A percentile compares a stretch with the other conserved stretches of the same genome.
Conservation (phyloP, 345 rosid species). For the Cardamine chenopodiifolia region DNA sequence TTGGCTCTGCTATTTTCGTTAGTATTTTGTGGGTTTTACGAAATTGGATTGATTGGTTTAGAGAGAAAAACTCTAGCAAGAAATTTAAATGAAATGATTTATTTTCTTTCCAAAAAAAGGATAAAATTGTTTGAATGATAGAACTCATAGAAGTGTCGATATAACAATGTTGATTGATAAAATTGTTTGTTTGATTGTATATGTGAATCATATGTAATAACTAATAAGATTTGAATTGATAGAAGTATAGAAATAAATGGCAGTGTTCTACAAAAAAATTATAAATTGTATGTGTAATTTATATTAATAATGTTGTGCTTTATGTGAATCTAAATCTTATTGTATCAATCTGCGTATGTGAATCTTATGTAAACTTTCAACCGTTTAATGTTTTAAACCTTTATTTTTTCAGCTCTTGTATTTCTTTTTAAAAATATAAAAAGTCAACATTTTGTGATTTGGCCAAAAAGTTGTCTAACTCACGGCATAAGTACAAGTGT, state of each 20-base stretch:
- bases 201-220: not conserved
- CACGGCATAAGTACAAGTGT: not conserved
- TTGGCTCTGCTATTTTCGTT: constrained; percentile 54
- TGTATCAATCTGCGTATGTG: not conserved
- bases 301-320: not conserved
- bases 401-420: not conserved
- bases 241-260: not conserved
- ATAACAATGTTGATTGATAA: not conserved
- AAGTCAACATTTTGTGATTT: not conserved
- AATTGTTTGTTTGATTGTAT: not conserved
- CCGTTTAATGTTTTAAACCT: not conserved
- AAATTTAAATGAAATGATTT: constrained; percentile 2
- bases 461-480: not conserved
- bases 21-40: constrained; percentile 67
- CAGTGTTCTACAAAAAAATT: not conserved
- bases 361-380: constrained; percentile 14
- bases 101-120: not conserved
- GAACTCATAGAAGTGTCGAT: not conserved
- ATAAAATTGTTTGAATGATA: constrained; percentile 8
- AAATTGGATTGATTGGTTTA: constrained; percentile 63
- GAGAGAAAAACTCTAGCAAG: constrained; percentile 39
- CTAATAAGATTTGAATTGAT: not conserved
- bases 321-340: not conserved
- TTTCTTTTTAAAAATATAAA: not conserved
- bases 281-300: no score